Percentiles rank a stretch among this genome's conserved stretches.
These are phyloP conservation scores for Penicillium angulare DNA, from an alignment of 495 filamentous ascomycete genomes.

Conservation along the genomic window DNA sequence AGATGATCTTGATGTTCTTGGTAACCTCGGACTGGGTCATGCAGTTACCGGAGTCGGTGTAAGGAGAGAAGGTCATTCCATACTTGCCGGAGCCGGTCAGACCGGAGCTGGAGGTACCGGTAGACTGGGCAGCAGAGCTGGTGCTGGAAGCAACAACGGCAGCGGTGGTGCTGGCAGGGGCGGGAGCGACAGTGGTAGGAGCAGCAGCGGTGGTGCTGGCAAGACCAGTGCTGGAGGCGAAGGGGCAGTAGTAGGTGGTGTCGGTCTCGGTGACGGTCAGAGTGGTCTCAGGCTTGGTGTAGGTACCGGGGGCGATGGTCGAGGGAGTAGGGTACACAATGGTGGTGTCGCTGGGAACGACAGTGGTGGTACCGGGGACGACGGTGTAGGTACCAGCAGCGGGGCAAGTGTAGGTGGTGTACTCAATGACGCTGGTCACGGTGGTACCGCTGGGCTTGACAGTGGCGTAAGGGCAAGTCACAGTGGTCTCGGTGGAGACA, in stretches of 20 bases:
- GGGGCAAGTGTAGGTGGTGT: constrained; percentile 77
- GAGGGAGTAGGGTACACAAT: constrained; percentile 65
- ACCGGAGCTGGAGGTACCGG: constrained; percentile 13
- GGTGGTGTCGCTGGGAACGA: constrained; percentile 51
- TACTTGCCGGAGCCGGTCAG: constrained; percentile 45
- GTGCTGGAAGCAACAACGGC: constrained; percentile 13
- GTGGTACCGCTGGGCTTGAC: constrained; percentile 59
- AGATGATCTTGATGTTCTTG: constrained; percentile 66
- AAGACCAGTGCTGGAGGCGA: constrained; percentile 45
- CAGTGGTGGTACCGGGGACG: constrained; percentile 61
- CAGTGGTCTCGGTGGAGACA: constrained; percentile 65
- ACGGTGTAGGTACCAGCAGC: constrained; percentile 79
- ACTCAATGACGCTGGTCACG: constrained; percentile 67
- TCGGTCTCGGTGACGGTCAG: constrained; percentile 68
- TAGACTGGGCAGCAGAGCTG: constrained; percentile 14
- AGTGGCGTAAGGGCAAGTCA: constrained; percentile 72
- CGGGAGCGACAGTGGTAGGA: constrained; percentile 20
- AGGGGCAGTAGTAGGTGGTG: constrained; percentile 73
- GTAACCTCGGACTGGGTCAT: constrained; percentile 60
- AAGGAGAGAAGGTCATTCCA: constrained; percentile 94
- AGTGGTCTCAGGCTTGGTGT: constrained; percentile 64
- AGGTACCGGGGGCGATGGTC: constrained; percentile 67
- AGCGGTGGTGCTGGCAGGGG: constrained; percentile 14
- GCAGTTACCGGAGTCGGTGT: constrained; percentile 61
- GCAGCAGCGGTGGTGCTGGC: constrained; percentile 22